Conservation (phyloP, 129 eudicot genomes). For the Flaveria brownii region DNA sequence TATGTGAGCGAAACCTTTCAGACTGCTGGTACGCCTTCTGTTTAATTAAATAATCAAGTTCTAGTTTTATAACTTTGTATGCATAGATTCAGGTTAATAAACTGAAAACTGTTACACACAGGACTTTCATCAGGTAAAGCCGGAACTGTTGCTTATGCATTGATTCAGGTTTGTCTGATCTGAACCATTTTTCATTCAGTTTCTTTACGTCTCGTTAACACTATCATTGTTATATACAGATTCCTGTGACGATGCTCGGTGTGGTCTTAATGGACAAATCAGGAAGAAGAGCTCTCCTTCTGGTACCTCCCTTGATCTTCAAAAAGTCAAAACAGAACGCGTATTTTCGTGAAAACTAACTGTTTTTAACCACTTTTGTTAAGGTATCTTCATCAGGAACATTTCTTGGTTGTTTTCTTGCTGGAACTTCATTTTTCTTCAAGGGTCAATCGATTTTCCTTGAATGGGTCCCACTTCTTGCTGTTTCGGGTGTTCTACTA, state of each 20-base stretch:
- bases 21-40: constrained; percentile 60
- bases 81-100: neutral
- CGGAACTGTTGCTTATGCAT: constrained; percentile 72
- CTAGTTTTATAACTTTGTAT: neutral
- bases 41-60: neutral
- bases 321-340: constrained; percentile 7
- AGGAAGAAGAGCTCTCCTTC: constrained; percentile 74
- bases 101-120: constrained; percentile 31
- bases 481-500: constrained; percentile 80
- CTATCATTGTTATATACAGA: constrained; percentile 35
- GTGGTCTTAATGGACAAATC: constrained; percentile 80
- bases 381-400: constrained; percentile 76
- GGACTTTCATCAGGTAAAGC: constrained; percentile 66
- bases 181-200: neutral
- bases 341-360: neutral
- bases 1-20: constrained; percentile 72
- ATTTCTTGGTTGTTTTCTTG: constrained; percentile 62
- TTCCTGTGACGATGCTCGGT: constrained; percentile 77
- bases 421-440: constrained; percentile 64
- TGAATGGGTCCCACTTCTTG: constrained; percentile 73
- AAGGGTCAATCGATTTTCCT: constrained; percentile 58
- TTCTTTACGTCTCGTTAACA: neutral
- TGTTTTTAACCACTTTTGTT: neutral
- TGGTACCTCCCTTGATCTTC: constrained; percentile 35
- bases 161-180: constrained; percentile 57